phyloP scores from a whole-genome alignment of 2,329 filamentous ascomycete species.

The Hypoxylon sp. region DNA sequence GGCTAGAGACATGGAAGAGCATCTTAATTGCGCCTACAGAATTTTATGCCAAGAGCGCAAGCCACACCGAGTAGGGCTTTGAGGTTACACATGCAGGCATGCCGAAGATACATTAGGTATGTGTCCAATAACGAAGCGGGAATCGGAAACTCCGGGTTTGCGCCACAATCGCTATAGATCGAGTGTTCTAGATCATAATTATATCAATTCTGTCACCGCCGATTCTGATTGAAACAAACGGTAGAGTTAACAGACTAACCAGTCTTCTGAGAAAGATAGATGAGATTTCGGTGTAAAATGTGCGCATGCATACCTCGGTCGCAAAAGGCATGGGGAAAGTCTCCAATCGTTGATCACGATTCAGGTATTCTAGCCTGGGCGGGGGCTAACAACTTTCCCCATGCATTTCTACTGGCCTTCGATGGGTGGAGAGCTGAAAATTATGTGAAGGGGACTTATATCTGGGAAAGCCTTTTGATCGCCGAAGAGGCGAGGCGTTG shows the following conservation, averaged over 20 bases:
- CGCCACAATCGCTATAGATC: slow-evolving; percentile 3
- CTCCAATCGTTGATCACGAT: background rate
- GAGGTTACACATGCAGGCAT: slow-evolving; percentile 6
- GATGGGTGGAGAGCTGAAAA: background rate
- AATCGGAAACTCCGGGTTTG: slow-evolving; percentile 10
- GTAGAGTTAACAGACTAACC: background rate
- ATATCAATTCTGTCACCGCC: background rate
- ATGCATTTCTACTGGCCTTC: background rate
- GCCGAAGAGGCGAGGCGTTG: background rate
- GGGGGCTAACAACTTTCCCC: background rate
- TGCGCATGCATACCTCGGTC: background rate
- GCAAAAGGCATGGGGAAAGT: background rate
- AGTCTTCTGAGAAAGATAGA: background rate
- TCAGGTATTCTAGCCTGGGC: background rate
- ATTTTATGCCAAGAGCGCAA: background rate
- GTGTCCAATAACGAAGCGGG: background rate
- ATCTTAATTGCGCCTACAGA: background rate
- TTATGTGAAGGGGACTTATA: background rate
- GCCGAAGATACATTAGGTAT: background rate
- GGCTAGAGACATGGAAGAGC: background rate
- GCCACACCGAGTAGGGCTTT: slow-evolving; percentile 8
- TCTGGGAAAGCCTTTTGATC: background rate
- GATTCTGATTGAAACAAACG: background rate
- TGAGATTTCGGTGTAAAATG: background rate
- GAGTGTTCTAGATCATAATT: background rate